These are phyloP conservation scores for Pelargonium myrrhifolium DNA, from an alignment of 441 rosid species.

Conservation along the genomic window DNA sequence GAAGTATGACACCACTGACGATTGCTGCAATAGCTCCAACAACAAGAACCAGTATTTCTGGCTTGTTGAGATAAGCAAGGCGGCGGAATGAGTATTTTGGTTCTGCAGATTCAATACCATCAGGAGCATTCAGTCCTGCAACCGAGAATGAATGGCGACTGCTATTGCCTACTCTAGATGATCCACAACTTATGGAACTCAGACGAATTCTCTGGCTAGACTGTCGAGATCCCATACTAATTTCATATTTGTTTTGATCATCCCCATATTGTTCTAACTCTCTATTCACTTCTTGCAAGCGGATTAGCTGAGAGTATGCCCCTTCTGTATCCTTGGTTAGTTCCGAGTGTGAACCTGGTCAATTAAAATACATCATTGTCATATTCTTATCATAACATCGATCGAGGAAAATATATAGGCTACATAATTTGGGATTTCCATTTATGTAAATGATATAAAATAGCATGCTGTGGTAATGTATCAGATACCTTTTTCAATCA, in stretches of 20 bases:
- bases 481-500: slow-evolving; percentile 66
- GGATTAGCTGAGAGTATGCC: slow-evolving; percentile 47
- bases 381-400: no score
- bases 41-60: slow-evolving; percentile 41
- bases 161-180: not conserved
- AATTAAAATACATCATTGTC: not conserved
- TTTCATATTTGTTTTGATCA: slow-evolving; percentile 12
- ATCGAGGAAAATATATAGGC: no score
- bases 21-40: slow-evolving; percentile 49
- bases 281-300: slow-evolving; percentile 28
- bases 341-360: slow-evolving; percentile 57
- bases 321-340: slow-evolving; percentile 51
- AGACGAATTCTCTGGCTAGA: no score
- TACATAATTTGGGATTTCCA: no score
- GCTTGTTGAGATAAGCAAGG: slow-evolving; percentile 49
- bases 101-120: no score
- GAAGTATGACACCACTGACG: slow-evolving; percentile 44
- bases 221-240: no score
- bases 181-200: no score
- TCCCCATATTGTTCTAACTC: slow-evolving; percentile 19
- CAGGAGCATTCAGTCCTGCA: no score
- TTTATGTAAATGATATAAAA: no score
- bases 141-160: slow-evolving; percentile 31
- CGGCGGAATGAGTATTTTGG: slow-evolving; percentile 32
- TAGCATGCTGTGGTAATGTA: no score